Base-by-base conservation (phyloP, 345 rosid species). In the Draba incana region DNA sequence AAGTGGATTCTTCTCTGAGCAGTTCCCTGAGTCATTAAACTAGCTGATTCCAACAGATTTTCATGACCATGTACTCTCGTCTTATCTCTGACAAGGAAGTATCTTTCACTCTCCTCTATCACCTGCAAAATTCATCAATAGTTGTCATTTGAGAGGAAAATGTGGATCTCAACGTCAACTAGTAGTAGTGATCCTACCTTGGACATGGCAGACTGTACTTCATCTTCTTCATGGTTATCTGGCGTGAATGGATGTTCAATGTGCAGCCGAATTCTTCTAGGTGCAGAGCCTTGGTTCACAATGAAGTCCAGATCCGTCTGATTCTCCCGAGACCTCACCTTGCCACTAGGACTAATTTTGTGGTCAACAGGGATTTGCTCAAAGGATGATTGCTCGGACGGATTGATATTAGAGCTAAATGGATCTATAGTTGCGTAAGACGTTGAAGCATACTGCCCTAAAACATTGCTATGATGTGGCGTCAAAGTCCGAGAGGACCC, bases 1-100 rank as follows among this genome's bases (percentile, higher is more conserved):
- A 92, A 66, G 11, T 70, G 87, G 65, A 90, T 56, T 78, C 93
- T 86, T 74, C 90, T 82, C 23, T 76, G 71, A 70, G 92, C 93
- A 66, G 80, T 88, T 48, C 92, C 95, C 63, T 85, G 93, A 67
- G 13, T 1, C 28, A 7, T 50, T 14, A 72, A 37, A 57, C 62
- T 64, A 59, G 54, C 77, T 5, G 81, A 62, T 62, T 48, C 53
- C 13, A 69, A 69, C 24, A 20, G 78, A 12, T 69, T 66, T 43
- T 53, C 83, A 67, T 81, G 64, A 67, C 68, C 84, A 28, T 80
- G 85, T 62, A 66, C 41, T 74, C 85, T 83, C 44, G 76, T 76
- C 78, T 69, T 81, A 75, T 84, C 80, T 72, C 85, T 83, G 37
- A 58, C 49, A 65, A 49, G 11, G 27, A 66, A 49, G 48, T 61